These are phyloP conservation scores for Posidonia australis DNA, from an alignment of 106 monocot species.

Conservation along the genomic window DNA sequence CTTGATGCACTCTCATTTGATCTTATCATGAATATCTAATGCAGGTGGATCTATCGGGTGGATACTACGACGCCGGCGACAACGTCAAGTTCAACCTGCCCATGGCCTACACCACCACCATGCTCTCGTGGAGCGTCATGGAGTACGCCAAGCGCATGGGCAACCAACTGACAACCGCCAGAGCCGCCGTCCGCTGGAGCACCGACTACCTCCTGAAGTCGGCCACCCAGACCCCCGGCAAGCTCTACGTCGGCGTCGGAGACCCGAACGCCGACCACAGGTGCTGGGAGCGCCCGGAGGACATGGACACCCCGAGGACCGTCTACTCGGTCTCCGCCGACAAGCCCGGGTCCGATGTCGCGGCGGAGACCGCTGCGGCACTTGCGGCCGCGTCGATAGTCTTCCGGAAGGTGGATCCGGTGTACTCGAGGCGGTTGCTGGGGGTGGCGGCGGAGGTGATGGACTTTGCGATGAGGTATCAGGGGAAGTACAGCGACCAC, in stretches of 20 bases:
- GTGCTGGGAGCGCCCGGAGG: constrained; percentile 96
- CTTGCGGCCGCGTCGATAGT: constrained; percentile 82
- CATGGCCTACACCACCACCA: constrained; percentile 94
- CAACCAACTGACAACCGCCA: constrained; percentile 37
- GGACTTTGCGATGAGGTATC: constrained; percentile 34
- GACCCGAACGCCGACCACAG: constrained; percentile 73
- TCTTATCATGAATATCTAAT: too few species aligned
- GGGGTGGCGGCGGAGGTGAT: constrained; percentile 26
- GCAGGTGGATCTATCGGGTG: constrained; percentile 87
- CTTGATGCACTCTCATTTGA: too few species aligned
- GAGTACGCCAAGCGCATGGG: constrained; percentile 66
- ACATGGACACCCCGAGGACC: constrained; percentile 85
- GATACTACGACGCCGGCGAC: constrained; percentile 98
- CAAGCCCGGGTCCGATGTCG: constrained; percentile 87
- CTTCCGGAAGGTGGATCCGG: constrained; percentile 28
- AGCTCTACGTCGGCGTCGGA: constrained; percentile 81
- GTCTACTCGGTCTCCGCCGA: constrained; percentile 55
- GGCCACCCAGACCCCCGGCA: constrained; percentile 36
- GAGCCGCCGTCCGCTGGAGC: constrained; percentile 51
- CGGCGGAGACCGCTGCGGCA: constrained; percentile 87
- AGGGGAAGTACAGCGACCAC: constrained; percentile 48
- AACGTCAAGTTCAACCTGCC: constrained; percentile 98
- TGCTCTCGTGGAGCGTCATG: constrained; percentile 80
- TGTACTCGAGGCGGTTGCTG: constrained; percentile 34
- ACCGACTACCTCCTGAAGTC: constrained; percentile 93